Percentiles rank a stretch among this genome's conserved stretches.
phyloP scores from a whole-genome alignment of 2,329 filamentous ascomycete genomes.

The Claviceps pazoutovae region DNA sequence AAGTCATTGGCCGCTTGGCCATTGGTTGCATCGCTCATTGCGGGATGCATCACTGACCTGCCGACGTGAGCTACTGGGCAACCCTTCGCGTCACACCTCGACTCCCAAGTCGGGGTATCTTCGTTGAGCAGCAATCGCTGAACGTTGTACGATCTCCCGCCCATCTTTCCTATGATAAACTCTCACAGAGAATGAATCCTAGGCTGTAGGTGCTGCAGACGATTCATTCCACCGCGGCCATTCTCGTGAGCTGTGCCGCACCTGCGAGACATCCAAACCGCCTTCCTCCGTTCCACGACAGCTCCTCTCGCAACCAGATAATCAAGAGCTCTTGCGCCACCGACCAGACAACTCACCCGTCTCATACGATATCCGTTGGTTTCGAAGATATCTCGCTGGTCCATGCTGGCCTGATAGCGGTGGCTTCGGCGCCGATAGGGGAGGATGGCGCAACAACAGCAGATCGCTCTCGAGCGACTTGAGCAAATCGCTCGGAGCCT shows the following conservation, averaged over 20 bases:
- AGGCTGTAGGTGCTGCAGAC: background rate
- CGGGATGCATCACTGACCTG: background rate
- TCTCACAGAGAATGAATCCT: background rate
- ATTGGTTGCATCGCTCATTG: background rate
- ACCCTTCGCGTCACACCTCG: background rate
- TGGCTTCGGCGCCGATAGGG: conserved; percentile 13
- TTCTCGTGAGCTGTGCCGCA: conserved; percentile 2
- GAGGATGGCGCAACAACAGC: conserved; percentile 31
- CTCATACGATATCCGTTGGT: background rate
- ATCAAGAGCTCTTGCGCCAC: background rate
- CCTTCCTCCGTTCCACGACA: conserved; percentile 3
- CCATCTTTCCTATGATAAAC: background rate
- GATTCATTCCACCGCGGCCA: conserved; percentile 1
- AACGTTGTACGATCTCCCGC: background rate
- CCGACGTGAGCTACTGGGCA: background rate
- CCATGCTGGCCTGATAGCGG: conserved; percentile 16
- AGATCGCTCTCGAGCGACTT: conserved; percentile 40
- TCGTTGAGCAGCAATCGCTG: background rate
- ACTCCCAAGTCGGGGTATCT: background rate
- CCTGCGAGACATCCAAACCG: conserved; percentile 3
- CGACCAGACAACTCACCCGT: background rate
- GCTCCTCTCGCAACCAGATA: background rate
- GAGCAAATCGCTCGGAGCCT: conserved; percentile 41
- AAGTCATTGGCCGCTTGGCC: background rate
- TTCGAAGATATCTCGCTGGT: conserved; percentile 5